Evolutionary conservation across 352 stramenopile genomes (phyloP), one percentile per base, ranked within the genome.

Genomic region (Phytophthora pistaciae): DNA sequence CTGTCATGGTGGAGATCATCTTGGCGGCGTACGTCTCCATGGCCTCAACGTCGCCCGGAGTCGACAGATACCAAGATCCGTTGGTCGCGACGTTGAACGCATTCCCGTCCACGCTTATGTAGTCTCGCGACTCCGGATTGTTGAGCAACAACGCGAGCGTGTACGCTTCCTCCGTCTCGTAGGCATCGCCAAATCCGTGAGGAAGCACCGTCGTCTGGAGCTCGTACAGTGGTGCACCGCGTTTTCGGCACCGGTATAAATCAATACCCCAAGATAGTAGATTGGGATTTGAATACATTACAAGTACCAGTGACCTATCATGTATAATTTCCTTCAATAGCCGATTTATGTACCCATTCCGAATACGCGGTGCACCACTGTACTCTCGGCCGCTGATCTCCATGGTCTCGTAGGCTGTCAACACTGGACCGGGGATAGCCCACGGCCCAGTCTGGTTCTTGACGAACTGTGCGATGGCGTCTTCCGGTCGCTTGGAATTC

Each of bases 351-450:
- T 29, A 29, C 25, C 25, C 25, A 29, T 29, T 29, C 25, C 25
- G 25, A 29, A 29, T 29, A 29, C 25, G 25, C 25, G 25, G 25
- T 29, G 25, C 25, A 29, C 25, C 25, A 29, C 25, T 29, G 25
- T 29, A 87, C 42, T 64, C 64, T 23, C 65, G 73, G 5, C 58
- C 64, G 49, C 75, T 68, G 16, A 81, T 65, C 5, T 73, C 38
- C 60, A 75, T 75, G 21, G 63, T 84, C 55, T 84, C 77, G 56
- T 87, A 87, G n/a, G 70, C 78, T 29, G 81, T 82, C 58, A 87
- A 27, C 23, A 87, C 63, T 21, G 77, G 79, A 38, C 75, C 77
- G 23, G 79, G 72, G 46, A 74, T 78, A 20, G 79, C 56, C 50
- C 71, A 80, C 0, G 76, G 73, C 0, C 70, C 79, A 3, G 69